phyloP scores from a whole-genome alignment of 192 early-diverging fungal genomes.

The Backusella liffmaniae region DNA sequence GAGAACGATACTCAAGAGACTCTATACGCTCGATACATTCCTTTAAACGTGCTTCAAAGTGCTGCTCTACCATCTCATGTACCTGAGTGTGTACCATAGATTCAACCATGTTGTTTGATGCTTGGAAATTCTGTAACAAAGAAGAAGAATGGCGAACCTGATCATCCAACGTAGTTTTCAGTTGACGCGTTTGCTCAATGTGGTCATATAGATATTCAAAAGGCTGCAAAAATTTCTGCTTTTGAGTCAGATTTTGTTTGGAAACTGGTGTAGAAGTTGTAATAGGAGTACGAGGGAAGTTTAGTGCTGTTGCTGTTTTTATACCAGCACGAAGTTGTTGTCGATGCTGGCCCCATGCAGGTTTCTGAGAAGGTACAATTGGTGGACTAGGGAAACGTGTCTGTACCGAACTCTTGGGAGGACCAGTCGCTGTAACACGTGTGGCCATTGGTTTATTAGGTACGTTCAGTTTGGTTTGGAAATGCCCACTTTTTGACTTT shows the following conservation, averaged over 20 bases:
- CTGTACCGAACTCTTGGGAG: neutral
- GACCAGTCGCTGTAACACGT: neutral
- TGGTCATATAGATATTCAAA: slow-evolving; percentile 58
- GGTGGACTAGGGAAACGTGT: slow-evolving; percentile 36
- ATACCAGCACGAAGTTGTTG: neutral
- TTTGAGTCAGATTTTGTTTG: slow-evolving; percentile 41
- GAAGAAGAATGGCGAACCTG: slow-evolving; percentile 72
- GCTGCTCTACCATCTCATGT: slow-evolving; percentile 46
- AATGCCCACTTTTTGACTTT: slow-evolving; percentile 25
- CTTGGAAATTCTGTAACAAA: slow-evolving; percentile 71
- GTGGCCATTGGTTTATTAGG: neutral
- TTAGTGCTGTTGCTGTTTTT: neutral
- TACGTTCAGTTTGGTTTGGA: neutral
- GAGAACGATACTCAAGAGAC: slow-evolving; percentile 6
- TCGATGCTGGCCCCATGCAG: neutral
- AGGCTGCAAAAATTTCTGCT: slow-evolving; percentile 56
- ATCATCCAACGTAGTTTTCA: slow-evolving; percentile 72
- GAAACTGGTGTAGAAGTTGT: slow-evolving; percentile 43
- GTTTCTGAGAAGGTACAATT: slow-evolving; percentile 41
- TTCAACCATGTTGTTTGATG: slow-evolving; percentile 71
- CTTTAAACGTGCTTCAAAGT: slow-evolving; percentile 45
- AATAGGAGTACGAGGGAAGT: slow-evolving; percentile 19
- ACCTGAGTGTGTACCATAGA: slow-evolving; percentile 70
- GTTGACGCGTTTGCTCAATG: slow-evolving; percentile 55
- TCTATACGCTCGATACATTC: slow-evolving; percentile 11